These are phyloP conservation scores for Lactifluus pinguis DNA, from an alignment of 768 basidiomycete genomes.

Conservation along the genomic window DNA sequence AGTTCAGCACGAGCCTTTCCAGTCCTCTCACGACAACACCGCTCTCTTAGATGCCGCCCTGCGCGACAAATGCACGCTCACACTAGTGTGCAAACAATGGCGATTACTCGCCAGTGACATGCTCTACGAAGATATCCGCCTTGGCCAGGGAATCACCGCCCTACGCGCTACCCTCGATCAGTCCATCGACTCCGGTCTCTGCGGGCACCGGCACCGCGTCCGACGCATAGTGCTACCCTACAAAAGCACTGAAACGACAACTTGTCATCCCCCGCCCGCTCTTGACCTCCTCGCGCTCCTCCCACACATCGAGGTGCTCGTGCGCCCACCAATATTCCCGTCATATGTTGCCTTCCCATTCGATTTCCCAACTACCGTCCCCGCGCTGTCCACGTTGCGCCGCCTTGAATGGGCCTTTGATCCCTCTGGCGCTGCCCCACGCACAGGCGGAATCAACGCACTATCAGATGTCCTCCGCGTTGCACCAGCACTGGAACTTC, in stretches of 20 bases:
- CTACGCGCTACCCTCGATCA: neutral
- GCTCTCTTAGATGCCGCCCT: neutral
- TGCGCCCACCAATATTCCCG: slow-evolving; percentile 6
- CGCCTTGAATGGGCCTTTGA: slow-evolving; percentile 17
- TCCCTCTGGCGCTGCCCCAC: slow-evolving; percentile 6
- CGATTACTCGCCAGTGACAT: slow-evolving; percentile 4
- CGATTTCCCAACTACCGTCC: slow-evolving; percentile 1
- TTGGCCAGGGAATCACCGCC: slow-evolving; percentile 6
- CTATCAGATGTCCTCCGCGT: slow-evolving; percentile 6
- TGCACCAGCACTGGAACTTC: neutral
- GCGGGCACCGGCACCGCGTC: neutral
- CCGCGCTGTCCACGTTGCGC: neutral
- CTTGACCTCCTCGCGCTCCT: slow-evolving; percentile 8
- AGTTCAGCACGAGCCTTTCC: slow-evolving; percentile 6
- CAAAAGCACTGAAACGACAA: slow-evolving; percentile 4
- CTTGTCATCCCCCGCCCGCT: neutral
- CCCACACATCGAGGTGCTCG: slow-evolving; percentile 15
- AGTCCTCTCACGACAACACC: neutral
- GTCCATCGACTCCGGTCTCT: neutral
- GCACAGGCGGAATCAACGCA: slow-evolving; percentile 15
- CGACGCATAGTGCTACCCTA: slow-evolving; percentile 18
- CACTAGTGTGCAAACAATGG: slow-evolving; percentile 16
- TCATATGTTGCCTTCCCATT: neutral
- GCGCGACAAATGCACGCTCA: slow-evolving; percentile 5
- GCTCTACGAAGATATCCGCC: slow-evolving; percentile 18